Base-by-base conservation (phyloP, 768 basidiomycete species). In the Mycena haematopus region DNA sequence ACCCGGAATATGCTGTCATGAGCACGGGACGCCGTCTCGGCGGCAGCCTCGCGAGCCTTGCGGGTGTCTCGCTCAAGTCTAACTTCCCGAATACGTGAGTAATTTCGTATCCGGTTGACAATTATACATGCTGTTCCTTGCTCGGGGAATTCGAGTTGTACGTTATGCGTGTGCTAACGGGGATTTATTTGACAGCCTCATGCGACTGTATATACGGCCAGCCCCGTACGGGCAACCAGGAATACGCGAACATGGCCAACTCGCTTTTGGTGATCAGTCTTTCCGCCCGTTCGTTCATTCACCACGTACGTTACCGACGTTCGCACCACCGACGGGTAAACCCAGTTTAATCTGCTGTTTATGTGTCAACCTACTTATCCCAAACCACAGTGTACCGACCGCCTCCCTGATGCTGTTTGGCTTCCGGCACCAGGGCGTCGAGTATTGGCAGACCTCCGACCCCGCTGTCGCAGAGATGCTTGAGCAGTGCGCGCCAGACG, bases 1-100 rank as follows among this genome's bases (percentile, higher is more conserved):
- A 42, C 40, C 40, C 40, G 40, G 19, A 40, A 5, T 55, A 55
- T 27, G 27, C 40, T 40, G 14, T 45, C 29, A 27, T 45, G 25
- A 21, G 11, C 42, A 45, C 40, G n/a, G 54, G 54, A 22, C 54
- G 45, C 54, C 21, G 40, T 27, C 40, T 55, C 40, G 40, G 40
- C 19, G 40, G 40, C 7, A 42, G 54, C 8, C 40, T 27, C 27
- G n/a, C 42, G 9, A 42, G 19, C n/a, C 40, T 55, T 3, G 40
- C 42, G 27, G n/a, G n/a, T 19, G 29, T 55, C 27, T 44, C 54
- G 17, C 21, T 55, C 19, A 29, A 45, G 54, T 19, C 21, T 9
- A 42, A 44, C 31, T 45, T 44, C 42, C 42, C 42, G 6, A n/a
- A 29, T 42, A 55, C 54, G 42, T 55, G 24, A 22, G 36, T 19